Conservation (phyloP, 1,139 yeast genomes). For the Hyphopichia fennica region DNA sequence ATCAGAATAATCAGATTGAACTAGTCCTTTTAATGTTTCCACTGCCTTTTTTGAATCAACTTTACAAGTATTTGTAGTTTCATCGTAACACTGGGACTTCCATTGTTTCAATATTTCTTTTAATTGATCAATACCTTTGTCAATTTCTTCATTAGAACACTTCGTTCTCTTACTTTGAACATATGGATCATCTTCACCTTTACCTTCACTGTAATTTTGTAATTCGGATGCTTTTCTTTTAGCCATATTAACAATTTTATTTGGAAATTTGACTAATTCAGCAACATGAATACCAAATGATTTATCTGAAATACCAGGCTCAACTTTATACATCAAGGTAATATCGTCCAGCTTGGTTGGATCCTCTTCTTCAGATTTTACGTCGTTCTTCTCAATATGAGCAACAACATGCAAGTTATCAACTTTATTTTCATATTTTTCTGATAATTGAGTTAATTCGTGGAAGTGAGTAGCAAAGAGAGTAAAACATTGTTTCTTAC, state of each 20-base stretch:
- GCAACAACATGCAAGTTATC: slow-evolving; percentile 92
- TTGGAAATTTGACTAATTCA: slow-evolving; percentile 89
- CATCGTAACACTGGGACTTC: slow-evolving; percentile 51
- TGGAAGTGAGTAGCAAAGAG: slow-evolving; percentile 97
- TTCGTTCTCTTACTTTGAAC: slow-evolving; percentile 50
- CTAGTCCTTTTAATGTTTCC: slow-evolving; percentile 35
- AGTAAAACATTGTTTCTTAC: slow-evolving; percentile 70
- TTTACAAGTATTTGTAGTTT: slow-evolving; percentile 27
- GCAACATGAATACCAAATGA: slow-evolving; percentile 98
- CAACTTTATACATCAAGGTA: slow-evolving; percentile 86
- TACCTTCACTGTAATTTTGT: slow-evolving; percentile 59
- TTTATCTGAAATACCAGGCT: slow-evolving; percentile 88
- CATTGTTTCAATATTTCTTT: slow-evolving; percentile 60
- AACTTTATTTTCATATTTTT: slow-evolving; percentile 56
- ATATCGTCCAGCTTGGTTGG: slow-evolving; percentile 59
- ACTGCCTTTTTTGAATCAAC: slow-evolving; percentile 36
- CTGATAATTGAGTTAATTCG: slow-evolving; percentile 80
- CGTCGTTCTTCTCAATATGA: slow-evolving; percentile 55
- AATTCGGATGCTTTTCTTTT: slow-evolving; percentile 88
- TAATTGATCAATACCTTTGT: slow-evolving; percentile 55
- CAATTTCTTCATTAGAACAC: slow-evolving; percentile 54
- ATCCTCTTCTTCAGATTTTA: slow-evolving; percentile 17
- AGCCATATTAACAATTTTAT: slow-evolving; percentile 88
- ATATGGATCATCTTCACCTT: slow-evolving; percentile 22
- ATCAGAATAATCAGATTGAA: slow-evolving; percentile 23